Evolutionary conservation across 1,139 yeast species (phyloP), one percentile per base, ranked within the genome.

Genomic region (Tardiomyces digboiensis): DNA sequence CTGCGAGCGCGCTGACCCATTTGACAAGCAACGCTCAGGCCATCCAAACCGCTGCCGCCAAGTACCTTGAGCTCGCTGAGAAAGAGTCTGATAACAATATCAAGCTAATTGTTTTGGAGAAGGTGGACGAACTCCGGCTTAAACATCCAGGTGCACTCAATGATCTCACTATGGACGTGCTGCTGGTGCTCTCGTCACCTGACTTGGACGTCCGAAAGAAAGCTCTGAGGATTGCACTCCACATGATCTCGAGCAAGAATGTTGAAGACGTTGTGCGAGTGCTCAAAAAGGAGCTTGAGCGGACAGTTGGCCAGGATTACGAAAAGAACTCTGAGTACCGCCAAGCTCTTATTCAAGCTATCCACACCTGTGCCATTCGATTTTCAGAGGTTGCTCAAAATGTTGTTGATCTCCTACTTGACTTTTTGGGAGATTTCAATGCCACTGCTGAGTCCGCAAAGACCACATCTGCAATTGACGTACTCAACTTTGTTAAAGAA

Each of bases 71-170:
- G 51, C 73, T 91, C 58, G 95, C 97, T 26, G 80, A 83, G 53
- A 85, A 83, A 61, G 97, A 88, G 63, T 75, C 96, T 19, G 97
- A 91, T 64, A 87, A 87, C 67, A 89, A 89, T 58, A 93, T 89
- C 56, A 89, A 93, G 66, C 75, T 93, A 52, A 89, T 91, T 61
- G 91, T 95, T 23, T 74, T 93, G 61, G 94, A 87, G 60, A 78
- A 94, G 63, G 82, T 91, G 50, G 78, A 77, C 55, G 87, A 83
- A 44, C 77, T 91, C 46, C 82, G 87, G 58, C 69, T 71, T 50
- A 75, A 74, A 52, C 77, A 83, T 61, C 94, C 95, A 22, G 96
- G 96, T 42, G 75, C 85, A 39, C 75, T 91, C 54, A 93, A 86
- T 60, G 95, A 86, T 52, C 74, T 85, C 52, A 81, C 89, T 19